A percentile compares a stretch with the other conserved stretches of the same genome.
Evolutionary conservation across 73 alveolate species (phyloP).

Genomic region (Tetrahymena borealis): DNA sequence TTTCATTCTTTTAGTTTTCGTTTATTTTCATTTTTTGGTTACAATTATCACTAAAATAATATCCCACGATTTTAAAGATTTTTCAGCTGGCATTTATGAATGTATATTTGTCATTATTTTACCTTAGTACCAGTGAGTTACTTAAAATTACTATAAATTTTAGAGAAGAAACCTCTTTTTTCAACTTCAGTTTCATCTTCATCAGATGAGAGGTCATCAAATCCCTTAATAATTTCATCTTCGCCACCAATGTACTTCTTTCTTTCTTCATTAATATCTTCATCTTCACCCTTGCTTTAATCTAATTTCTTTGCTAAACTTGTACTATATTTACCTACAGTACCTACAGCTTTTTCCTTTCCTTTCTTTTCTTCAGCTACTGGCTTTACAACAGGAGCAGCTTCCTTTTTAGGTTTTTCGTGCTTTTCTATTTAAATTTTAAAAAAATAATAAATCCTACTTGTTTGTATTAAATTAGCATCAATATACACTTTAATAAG

Average conservation of each 20-base stretch:
- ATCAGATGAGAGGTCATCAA: constrained; percentile 35
- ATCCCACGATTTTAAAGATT: neutral
- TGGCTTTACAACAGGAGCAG: neutral
- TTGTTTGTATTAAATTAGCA: neutral
- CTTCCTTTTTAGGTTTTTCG: neutral
- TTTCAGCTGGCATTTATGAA: neutral
- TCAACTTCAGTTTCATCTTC: constrained; percentile 10
- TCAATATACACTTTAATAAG: neutral
- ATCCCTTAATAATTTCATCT: constrained; percentile 42
- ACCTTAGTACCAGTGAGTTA: constrained; percentile 65
- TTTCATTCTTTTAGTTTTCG: neutral
- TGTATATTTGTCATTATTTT: neutral
- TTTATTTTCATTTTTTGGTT: too few species aligned
- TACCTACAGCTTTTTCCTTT: neutral
- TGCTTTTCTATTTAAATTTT: neutral
- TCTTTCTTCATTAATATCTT: constrained; percentile 16
- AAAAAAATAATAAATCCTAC: neutral
- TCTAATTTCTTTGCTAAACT: neutral
- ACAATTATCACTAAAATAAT: too few species aligned
- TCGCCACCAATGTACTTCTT: constrained; percentile 37
- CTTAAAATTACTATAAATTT: constrained; percentile 43
- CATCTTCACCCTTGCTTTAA: constrained; percentile 7
- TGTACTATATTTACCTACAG: neutral
- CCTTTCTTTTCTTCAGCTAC: neutral
- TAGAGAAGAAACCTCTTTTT: constrained; percentile 53